phyloP scores from a whole-genome alignment of 345 rosid species.

The Erysimum cheiranthoides region DNA sequence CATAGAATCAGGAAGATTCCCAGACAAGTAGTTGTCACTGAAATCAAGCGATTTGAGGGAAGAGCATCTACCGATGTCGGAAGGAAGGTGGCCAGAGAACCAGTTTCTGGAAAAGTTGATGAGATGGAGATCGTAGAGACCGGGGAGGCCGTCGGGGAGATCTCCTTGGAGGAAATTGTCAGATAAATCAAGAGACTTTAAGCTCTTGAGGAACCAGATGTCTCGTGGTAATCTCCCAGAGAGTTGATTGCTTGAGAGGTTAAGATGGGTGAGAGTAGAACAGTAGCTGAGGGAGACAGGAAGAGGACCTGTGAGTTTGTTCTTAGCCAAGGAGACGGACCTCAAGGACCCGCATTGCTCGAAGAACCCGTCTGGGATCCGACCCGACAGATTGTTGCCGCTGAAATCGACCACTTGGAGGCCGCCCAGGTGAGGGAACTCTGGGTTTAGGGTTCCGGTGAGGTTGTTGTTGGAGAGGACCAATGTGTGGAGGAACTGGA shows the following conservation, averaged over 20 bases:
- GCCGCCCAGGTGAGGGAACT: conserved; percentile 53
- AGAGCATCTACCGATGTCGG: conserved; percentile 69
- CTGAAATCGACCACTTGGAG: conserved; percentile 72
- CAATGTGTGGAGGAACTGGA: conserved; percentile 66
- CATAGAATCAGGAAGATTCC: conserved; percentile 72
- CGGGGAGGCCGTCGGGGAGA: conserved; percentile 62
- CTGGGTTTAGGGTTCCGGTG: conserved; percentile 64
- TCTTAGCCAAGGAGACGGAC: conserved; percentile 68
- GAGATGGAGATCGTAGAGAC: conserved; percentile 58
- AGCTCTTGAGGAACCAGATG: conserved; percentile 66
- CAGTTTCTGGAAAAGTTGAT: conserved; percentile 62
- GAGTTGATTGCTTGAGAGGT: conserved; percentile 73
- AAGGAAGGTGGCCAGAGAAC: conserved; percentile 68
- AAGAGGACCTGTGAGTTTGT: conserved; percentile 68
- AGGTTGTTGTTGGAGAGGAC: conserved; percentile 74
- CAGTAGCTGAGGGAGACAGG: conserved; percentile 75
- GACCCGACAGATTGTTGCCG: conserved; percentile 68
- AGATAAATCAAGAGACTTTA: conserved; percentile 73
- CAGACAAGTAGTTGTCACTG: conserved; percentile 70
- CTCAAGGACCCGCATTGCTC: conserved; percentile 78
- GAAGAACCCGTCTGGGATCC: conserved; percentile 71
- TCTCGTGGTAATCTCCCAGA: conserved; percentile 68
- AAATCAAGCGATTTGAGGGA: conserved; percentile 60
- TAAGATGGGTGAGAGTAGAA: conserved; percentile 55
- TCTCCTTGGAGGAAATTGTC: conserved; percentile 69